Percentiles rank a stretch among this genome's conserved stretches.
Evolutionary conservation across 163 green algal species (phyloP).

Genomic region (Chlorella variabilis): DNA sequence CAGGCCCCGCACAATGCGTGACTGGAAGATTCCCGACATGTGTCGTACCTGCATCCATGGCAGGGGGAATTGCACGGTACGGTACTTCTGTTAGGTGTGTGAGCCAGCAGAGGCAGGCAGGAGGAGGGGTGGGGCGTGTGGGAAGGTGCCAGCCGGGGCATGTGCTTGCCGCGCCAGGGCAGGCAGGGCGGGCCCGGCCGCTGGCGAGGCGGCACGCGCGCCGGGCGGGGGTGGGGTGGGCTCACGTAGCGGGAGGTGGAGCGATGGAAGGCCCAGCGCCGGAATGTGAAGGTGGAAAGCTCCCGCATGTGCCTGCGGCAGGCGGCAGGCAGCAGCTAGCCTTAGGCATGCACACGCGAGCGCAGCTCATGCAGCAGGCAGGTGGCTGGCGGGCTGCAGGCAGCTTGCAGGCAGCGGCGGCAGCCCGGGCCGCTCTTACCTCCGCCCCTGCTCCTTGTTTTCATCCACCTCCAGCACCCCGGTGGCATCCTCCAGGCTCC

Average conservation of each 20-base stretch:
- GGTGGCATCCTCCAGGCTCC: constrained; percentile 16
- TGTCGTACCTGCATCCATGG: constrained; percentile 1
- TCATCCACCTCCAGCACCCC: background rate
- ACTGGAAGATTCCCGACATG: constrained; percentile 61
- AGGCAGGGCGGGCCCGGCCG: too few species aligned
- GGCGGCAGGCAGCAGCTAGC: background rate
- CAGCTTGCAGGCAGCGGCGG: too few species aligned
- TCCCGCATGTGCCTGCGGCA: constrained; percentile 11
- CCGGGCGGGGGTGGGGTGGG: too few species aligned
- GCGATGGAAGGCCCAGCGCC: constrained; percentile 58
- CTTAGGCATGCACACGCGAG: background rate
- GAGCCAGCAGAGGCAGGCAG: too few species aligned
- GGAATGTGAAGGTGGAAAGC: constrained; percentile 37
- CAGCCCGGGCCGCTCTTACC: background rate
- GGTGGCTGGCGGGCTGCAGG: too few species aligned
- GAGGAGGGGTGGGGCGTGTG: too few species aligned
- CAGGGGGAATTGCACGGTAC: background rate
- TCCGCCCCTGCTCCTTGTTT: constrained; percentile 4
- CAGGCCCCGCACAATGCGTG: constrained; percentile 69
- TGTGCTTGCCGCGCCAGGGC: too few species aligned
- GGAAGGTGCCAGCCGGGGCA: too few species aligned
- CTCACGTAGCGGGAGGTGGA: constrained; percentile 63
- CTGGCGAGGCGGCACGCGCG: too few species aligned
- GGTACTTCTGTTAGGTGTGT: background rate
- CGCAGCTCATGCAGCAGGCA: background rate